Conservation (phyloP, 2,329 filamentous ascomycete species). For the Stylonectria norvegica region DNA sequence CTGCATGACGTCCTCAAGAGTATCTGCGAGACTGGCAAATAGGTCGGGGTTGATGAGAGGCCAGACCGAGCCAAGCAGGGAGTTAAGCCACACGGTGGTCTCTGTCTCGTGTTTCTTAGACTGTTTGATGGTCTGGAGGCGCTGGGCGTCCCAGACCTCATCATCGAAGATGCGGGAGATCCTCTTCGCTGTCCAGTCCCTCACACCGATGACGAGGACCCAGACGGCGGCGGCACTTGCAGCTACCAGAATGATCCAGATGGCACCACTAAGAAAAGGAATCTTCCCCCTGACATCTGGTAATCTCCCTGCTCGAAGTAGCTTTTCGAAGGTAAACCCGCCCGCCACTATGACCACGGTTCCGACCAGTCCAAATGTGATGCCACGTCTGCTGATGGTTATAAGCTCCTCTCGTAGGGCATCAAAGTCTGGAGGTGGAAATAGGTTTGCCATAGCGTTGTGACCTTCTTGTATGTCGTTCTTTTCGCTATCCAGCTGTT, state of each 20-base stretch:
- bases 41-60: constrained; percentile 73
- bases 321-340: constrained; percentile 21
- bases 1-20: constrained; percentile 77
- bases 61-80: constrained; percentile 65
- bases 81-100: constrained; percentile 72
- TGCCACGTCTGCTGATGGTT: constrained; percentile 30
- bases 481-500: constrained; percentile 37
- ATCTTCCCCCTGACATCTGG: constrained; percentile 7
- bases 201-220: constrained; percentile 44
- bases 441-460: constrained; percentile 41
- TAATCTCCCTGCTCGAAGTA: constrained; percentile 13
- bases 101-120: constrained; percentile 48
- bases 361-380: constrained; percentile 38
- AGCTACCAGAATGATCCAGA: constrained; percentile 27
- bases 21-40: constrained; percentile 65
- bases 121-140: constrained; percentile 46
- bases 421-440: constrained; percentile 48
- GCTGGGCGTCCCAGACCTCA: constrained; percentile 65
- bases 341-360: constrained; percentile 31
- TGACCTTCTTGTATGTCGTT: constrained; percentile 36
- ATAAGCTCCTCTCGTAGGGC: constrained; percentile 34
- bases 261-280: constrained; percentile 18
- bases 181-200: constrained; percentile 59
- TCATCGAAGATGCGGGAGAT: constrained; percentile 63
- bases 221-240: constrained; percentile 27